Evolutionary conservation across 163 green algal species (phyloP), one percentile per base, ranked within the genome.

Genomic region (Chlamydomonas reinhardtii): DNA sequence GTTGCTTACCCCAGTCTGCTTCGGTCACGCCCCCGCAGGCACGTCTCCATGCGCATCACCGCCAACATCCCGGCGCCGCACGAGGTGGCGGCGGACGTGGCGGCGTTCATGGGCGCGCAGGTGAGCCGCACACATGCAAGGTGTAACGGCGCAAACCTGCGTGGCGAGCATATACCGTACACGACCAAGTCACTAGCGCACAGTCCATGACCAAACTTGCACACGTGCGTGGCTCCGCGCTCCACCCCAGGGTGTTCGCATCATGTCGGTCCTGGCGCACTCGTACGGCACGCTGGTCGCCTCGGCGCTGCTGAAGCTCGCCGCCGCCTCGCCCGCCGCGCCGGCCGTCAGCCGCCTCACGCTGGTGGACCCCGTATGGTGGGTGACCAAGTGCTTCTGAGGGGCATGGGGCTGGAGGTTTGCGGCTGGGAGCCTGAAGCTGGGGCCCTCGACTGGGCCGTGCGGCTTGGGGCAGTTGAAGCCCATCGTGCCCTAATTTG

Each of bases 21-120:
- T 8, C 39, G 39, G 39, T 8, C 8, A 5, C 39, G 8, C 48
- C 9, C 12, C 48, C 9, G 48, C 48, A 56, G 48, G 48, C 87
- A 93, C 71, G 90, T 93, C 72, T 86, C 83, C 74, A 93, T 93
- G 90, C 86, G 90, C 24, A 74, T 93, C 11, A 87, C 83, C 25
- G 12, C 35, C 31, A 66, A 61, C 77, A 89, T 93, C 34, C 90
- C 90, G 37, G 84, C 54, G 20, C 84, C 83, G 17, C 52, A 86
- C n/a, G 74, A 93, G 81, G 76, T 85, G 84, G 75, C 84, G 22
- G 43, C 73, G 12, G 84, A 88, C 32, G 86, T 92, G 74, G 86
- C 71, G 66, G 59, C 74, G 0, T 89, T 90, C 73, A 68, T 92
- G 34, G 54, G 5, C 11, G 27, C 24, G 8, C 35, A 32, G 86